A percentile compares a stretch with the other conserved stretches of the same genome.
phyloP scores from a whole-genome alignment of 345 rosid species.

The Murraya koenigii region DNA sequence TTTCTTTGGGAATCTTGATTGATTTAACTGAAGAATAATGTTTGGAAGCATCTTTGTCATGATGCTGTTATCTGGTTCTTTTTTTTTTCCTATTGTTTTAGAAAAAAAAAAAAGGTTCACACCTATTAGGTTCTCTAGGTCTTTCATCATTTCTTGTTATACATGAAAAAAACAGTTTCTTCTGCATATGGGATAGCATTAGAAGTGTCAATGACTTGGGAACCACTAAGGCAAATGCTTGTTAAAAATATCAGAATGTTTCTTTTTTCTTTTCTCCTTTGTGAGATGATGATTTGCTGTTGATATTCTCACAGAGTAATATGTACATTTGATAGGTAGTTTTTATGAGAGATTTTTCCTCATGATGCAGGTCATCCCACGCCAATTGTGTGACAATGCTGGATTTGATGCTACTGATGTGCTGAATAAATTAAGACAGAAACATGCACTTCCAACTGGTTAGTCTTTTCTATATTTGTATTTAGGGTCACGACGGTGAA shows the following conservation, averaged over 20 bases:
- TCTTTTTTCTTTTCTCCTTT: not conserved
- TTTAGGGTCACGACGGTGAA: not conserved
- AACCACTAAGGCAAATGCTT: not conserved
- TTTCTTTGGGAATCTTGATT: not conserved
- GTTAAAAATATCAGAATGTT: not conserved
- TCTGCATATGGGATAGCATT: not conserved
- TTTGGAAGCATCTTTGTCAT: not conserved
- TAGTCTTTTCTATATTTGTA: conserved; percentile 12
- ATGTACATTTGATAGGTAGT: not conserved
- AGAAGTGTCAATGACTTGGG: not conserved
- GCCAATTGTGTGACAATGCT: conserved; percentile 98
- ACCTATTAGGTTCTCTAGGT: not conserved
- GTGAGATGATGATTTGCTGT: not conserved
- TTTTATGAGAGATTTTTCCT: not conserved
- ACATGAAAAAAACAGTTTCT: not conserved
- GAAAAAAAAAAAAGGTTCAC: not conserved
- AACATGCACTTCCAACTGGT: conserved; percentile 93
- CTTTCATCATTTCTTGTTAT: not conserved
- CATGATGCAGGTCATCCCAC: conserved; percentile 76
- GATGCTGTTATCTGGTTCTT: not conserved
- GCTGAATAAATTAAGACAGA: conserved; percentile 92
- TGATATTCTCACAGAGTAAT: not conserved
- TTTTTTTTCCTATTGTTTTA: not conserved
- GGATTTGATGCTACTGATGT: conserved; percentile 99
- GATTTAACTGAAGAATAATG: not conserved